Percentiles rank a stretch among this genome's conserved stretches.
These are phyloP conservation scores for Metschnikowia borealis DNA, from an alignment of 805 yeast genomes.

Conservation along the genomic window DNA sequence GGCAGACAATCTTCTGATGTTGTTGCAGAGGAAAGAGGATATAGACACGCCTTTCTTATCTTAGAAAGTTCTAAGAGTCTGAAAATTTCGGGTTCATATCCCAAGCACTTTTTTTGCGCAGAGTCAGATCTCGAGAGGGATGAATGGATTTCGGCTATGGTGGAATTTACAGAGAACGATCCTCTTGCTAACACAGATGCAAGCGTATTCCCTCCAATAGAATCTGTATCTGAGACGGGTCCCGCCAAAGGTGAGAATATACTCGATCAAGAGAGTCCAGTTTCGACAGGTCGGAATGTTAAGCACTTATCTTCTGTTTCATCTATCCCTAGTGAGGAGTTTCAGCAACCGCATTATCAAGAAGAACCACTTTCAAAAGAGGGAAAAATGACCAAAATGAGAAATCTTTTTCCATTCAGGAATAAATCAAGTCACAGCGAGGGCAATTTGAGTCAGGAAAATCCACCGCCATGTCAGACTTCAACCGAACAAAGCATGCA, in stretches of 20 bases:
- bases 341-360: constrained; percentile 4
- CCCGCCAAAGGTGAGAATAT: not conserved
- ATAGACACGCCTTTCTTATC: constrained; percentile 57
- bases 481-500: constrained; percentile 15
- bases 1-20: constrained; percentile 47
- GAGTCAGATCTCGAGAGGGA: constrained; percentile 77
- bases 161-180: constrained; percentile 29
- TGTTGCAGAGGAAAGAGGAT: constrained; percentile 45
- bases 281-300: constrained; percentile 1
- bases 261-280: not conserved
- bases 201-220: not conserved
- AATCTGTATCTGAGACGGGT: not conserved
- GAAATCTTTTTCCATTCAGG: constrained; percentile 59
- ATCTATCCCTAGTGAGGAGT: constrained; percentile 8
- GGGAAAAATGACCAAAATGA: constrained; percentile 45
- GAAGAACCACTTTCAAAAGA: constrained; percentile 26
- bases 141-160: constrained; percentile 54
- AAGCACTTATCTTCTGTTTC: constrained; percentile 2
- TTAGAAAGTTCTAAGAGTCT: constrained; percentile 42
- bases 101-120: constrained; percentile 68
- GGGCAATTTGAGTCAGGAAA: not conserved
- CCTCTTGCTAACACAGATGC: constrained; percentile 4
- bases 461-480: not conserved
- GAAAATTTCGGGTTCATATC: constrained; percentile 30
- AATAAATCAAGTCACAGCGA: constrained; percentile 2